These are phyloP conservation scores for Carallia brachiata DNA, from an alignment of 345 rosid species.

Conservation along the genomic window DNA sequence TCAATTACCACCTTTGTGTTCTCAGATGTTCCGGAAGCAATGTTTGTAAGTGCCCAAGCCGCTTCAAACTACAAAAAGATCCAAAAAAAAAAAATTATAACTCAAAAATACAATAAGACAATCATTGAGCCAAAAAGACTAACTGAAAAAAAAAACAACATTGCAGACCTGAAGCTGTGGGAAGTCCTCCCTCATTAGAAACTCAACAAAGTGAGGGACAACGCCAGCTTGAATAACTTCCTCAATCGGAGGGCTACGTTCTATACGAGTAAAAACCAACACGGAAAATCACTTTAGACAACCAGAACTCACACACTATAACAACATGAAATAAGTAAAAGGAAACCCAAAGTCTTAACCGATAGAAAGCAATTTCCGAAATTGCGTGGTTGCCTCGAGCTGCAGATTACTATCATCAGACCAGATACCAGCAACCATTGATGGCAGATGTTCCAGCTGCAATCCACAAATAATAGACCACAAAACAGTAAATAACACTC, in stretches of 20 bases:
- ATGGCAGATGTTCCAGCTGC: slow-evolving; percentile 75
- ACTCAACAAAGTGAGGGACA: slow-evolving; percentile 80
- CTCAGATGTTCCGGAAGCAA: slow-evolving; percentile 90
- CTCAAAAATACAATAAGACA: not conserved
- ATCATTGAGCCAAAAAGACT: not conserved
- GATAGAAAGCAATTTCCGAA: slow-evolving; percentile 72
- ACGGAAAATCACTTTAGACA: not conserved
- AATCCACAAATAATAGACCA: not conserved
- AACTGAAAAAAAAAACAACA: not conserved
- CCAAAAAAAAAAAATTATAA: slow-evolving; percentile 3
- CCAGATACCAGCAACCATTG: slow-evolving; percentile 71
- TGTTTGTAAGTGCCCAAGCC: slow-evolving; percentile 89
- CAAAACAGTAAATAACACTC: not conserved
- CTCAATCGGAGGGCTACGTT: slow-evolving; percentile 83
- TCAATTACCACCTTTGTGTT: slow-evolving; percentile 83
- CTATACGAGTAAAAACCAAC: slow-evolving; percentile 25
- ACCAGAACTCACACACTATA: not conserved
- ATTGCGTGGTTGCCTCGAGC: slow-evolving; percentile 77
- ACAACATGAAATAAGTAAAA: not conserved
- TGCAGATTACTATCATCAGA: slow-evolving; percentile 54
- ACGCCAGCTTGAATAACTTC: slow-evolving; percentile 83
- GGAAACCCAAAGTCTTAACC: slow-evolving; percentile 35
- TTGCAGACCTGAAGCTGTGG: slow-evolving; percentile 75
- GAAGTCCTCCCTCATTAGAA: slow-evolving; percentile 72
- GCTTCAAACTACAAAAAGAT: slow-evolving; percentile 60